Conservation (phyloP, 2,329 filamentous ascomycete species). For the Alternaria infectoria region DNA sequence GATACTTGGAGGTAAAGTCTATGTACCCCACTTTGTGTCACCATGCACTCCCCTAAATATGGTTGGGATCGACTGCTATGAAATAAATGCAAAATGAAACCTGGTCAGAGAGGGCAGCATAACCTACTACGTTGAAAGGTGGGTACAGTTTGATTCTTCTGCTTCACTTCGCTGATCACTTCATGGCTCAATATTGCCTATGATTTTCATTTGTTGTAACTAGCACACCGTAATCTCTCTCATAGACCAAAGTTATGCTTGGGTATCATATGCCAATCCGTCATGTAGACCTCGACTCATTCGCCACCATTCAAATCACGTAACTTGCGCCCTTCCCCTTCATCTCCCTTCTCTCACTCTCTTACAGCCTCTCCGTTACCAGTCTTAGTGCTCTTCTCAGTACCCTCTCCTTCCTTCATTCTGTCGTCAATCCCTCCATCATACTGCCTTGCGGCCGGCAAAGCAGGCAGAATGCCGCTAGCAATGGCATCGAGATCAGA, state of each 20-base stretch:
- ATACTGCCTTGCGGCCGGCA: slow-evolving; percentile 9
- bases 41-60: no score
- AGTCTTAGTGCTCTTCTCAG: background rate
- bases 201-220: background rate
- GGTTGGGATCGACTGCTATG: no score
- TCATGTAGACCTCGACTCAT: background rate
- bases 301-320: background rate
- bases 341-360: background rate
- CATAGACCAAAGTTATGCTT: background rate
- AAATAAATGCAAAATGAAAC: no score
- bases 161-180: background rate
- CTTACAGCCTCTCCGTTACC: background rate
- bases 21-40: background rate
- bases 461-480: slow-evolving; percentile 33
- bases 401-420: background rate
- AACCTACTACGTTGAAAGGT: background rate
- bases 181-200: background rate
- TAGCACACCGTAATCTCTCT: background rate
- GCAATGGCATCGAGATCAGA: slow-evolving; percentile 45
- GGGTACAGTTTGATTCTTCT: background rate
- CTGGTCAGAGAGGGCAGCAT: no score
- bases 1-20: background rate
- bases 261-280: background rate
- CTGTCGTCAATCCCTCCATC: background rate
- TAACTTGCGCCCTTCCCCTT: background rate